phyloP scores from a whole-genome alignment of 306 rosid genomes.

The Rosa rugosa region DNA sequence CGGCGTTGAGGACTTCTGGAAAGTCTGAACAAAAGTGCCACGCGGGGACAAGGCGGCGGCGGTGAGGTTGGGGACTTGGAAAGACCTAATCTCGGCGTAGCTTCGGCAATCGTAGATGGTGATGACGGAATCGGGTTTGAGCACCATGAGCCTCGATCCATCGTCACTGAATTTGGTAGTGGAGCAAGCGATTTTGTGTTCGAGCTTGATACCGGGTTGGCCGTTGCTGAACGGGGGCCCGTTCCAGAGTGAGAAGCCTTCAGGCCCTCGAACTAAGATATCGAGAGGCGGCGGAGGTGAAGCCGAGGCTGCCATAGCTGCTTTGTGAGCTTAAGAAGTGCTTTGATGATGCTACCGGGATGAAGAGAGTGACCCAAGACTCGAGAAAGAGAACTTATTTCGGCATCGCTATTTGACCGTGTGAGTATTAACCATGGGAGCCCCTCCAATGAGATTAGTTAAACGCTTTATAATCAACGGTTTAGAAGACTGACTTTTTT shows the following conservation, averaged over 20 bases:
- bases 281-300: background rate
- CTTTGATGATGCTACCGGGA: too few species aligned
- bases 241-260: slow-evolving; percentile 72
- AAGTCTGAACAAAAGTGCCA: slow-evolving; percentile 76
- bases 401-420: too few species aligned
- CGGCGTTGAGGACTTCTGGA: slow-evolving; percentile 61
- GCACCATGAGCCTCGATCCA: slow-evolving; percentile 70
- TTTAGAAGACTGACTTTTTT: too few species aligned
- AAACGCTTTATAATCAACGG: too few species aligned
- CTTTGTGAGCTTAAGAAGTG: background rate
- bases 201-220: slow-evolving; percentile 62
- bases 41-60: slow-evolving; percentile 69
- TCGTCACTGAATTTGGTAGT: slow-evolving; percentile 68
- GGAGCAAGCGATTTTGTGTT: slow-evolving; percentile 45
- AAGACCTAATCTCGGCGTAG: slow-evolving; percentile 61
- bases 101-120: slow-evolving; percentile 49
- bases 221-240: slow-evolving; percentile 72
- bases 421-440: too few species aligned
- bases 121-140: slow-evolving; percentile 53
- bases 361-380: too few species aligned
- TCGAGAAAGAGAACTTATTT: too few species aligned
- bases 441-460: too few species aligned
- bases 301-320: background rate
- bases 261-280: slow-evolving; percentile 66
- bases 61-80: slow-evolving; percentile 55